A percentile compares a stretch with the other conserved stretches of the same genome.
Conservation (phyloP, 768 basidiomycete genomes). For the Leccinum barrowsii region DNA sequence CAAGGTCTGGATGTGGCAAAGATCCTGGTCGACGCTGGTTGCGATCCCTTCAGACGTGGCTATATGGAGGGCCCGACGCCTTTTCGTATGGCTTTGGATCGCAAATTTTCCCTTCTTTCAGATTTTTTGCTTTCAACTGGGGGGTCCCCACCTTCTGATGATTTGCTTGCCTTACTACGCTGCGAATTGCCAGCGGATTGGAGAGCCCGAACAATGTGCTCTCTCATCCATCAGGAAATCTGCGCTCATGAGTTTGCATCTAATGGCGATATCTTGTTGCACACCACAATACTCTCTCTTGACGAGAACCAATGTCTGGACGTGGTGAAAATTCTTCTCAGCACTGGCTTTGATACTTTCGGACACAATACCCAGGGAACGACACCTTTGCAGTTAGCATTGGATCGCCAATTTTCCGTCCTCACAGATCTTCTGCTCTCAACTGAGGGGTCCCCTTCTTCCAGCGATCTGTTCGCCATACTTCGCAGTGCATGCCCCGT, state of each 20-base stretch:
- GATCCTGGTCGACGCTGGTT: background rate
- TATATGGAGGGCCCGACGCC: background rate
- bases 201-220: background rate
- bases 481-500: background rate
- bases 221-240: background rate
- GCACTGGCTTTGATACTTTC: background rate
- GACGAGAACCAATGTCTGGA: background rate
- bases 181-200: background rate
- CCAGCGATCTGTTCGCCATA: background rate
- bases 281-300: background rate
- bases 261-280: background rate
- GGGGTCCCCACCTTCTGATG: background rate
- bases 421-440: conserved; percentile 1
- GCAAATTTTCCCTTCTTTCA: background rate
- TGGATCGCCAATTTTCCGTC: background rate
- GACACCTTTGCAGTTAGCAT: background rate
- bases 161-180: background rate
- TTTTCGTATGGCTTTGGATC: background rate
- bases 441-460: background rate
- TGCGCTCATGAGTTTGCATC: background rate
- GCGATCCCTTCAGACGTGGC: background rate
- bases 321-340: background rate
- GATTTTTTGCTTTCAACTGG: background rate
- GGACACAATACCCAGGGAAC: background rate
- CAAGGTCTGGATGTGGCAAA: background rate